These are phyloP conservation scores for Boletus bicolor DNA, from an alignment of 768 basidiomycete genomes.

Conservation along the genomic window DNA sequence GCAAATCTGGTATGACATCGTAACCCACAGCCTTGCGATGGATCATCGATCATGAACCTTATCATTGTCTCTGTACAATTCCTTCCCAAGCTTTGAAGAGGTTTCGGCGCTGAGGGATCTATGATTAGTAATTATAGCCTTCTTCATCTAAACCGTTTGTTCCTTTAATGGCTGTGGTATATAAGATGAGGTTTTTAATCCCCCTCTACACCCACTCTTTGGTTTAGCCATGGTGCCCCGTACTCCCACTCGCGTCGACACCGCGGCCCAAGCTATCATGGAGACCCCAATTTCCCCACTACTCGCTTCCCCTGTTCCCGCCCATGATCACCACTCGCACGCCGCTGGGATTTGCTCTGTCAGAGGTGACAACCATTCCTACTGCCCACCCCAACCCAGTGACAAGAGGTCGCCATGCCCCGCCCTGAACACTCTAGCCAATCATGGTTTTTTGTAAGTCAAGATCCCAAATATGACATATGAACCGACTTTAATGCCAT, in stretches of 20 bases:
- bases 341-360: slow-evolving; percentile 36
- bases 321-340: slow-evolving; percentile 25
- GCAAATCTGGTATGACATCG: not conserved
- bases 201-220: too few species aligned
- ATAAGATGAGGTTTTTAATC: not conserved
- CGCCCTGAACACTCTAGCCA: slow-evolving; percentile 70
- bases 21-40: slow-evolving; percentile 1
- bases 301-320: slow-evolving; percentile 8
- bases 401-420: slow-evolving; percentile 69
- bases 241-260: not conserved
- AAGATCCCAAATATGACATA: not conserved
- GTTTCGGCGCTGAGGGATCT: not conserved
- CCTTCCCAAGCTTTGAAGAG: not conserved
- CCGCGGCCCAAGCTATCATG: not conserved
- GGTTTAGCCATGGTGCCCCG: slow-evolving; percentile 5
- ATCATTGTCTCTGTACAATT: not conserved
- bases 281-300: slow-evolving; percentile 7
- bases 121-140: not conserved
- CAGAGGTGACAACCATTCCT: slow-evolving; percentile 37
- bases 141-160: not conserved
- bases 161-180: not conserved
- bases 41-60: not conserved
- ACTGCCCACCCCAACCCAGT: slow-evolving; percentile 40
- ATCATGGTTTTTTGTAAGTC: slow-evolving; percentile 72
- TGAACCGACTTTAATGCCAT: not conserved